Conservation (phyloP, 2,329 filamentous ascomycete species). For the Scedosporium aurantiacum region DNA sequence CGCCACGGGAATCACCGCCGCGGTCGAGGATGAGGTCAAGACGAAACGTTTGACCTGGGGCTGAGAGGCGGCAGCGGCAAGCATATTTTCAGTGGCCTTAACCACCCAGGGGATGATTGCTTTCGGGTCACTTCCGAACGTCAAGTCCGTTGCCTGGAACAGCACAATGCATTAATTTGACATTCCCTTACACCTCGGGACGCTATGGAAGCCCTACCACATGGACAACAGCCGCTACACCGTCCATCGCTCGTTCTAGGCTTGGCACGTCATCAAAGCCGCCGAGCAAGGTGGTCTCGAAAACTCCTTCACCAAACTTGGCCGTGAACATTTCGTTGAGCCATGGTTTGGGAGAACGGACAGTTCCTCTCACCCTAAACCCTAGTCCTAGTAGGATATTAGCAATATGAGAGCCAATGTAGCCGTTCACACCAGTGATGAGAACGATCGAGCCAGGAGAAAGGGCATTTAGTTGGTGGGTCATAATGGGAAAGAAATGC, state of each 20-base stretch:
- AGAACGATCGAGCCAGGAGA: conserved; percentile 14
- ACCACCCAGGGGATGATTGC: conserved; percentile 25
- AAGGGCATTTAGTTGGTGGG: not conserved
- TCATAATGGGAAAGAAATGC: not conserved
- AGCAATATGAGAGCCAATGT: conserved; percentile 27
- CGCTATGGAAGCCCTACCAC: not conserved
- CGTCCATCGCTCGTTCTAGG: not conserved
- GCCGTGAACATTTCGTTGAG: not conserved
- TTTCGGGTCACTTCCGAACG: conserved; percentile 24
- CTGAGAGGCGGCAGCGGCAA: conserved; percentile 23
- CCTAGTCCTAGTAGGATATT: conserved; percentile 22
- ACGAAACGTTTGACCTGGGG: conserved; percentile 28
- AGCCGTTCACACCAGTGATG: conserved; percentile 31
- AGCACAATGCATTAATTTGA: too few species aligned
- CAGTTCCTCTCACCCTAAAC: conserved; percentile 27
- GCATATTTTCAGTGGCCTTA: conserved; percentile 15
- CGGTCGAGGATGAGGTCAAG: conserved; percentile 23
- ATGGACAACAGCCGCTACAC: not conserved
- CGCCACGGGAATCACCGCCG: conserved; percentile 4
- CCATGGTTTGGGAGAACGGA: conserved; percentile 14
- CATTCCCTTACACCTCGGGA: not conserved
- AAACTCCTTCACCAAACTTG: not conserved
- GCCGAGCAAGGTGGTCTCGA: not conserved
- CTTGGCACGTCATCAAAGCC: conserved; percentile 13
- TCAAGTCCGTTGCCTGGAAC: conserved; percentile 20